Evolutionary conservation across 768 basidiomycete genomes (phyloP).

Genomic region (Cystofilobasidium ferigula): DNA sequence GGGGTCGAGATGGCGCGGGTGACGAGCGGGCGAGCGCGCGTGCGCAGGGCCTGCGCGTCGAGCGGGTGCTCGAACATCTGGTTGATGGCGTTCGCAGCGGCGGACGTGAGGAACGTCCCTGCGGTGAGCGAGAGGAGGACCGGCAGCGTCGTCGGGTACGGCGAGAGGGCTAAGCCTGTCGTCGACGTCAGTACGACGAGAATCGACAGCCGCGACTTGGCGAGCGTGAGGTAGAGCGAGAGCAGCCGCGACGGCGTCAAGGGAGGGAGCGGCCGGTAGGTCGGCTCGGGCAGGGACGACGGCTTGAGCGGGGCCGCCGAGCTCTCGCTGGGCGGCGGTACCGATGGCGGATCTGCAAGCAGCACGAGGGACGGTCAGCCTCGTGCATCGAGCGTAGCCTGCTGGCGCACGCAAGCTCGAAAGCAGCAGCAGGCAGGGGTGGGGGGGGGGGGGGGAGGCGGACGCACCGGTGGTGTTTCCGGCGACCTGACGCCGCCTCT

Average conservation of each 20-base stretch:
- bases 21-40: slow-evolving; percentile 75
- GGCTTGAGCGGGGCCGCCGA: background rate
- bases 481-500: background rate
- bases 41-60: slow-evolving; percentile 92
- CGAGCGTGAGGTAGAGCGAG: slow-evolving; percentile 63
- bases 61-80: slow-evolving; percentile 89
- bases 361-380: background rate
- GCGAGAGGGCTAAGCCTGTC: slow-evolving; percentile 85
- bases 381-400: too few species aligned
- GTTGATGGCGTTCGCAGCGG: slow-evolving; percentile 88
- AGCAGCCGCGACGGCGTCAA: slow-evolving; percentile 44
- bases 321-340: background rate
- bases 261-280: slow-evolving; percentile 31
- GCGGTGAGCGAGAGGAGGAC: slow-evolving; percentile 73
- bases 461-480: background rate
- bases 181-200: slow-evolving; percentile 81
- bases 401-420: too few species aligned
- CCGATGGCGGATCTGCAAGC: background rate
- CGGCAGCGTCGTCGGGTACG: slow-evolving; percentile 69
- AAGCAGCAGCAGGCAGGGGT: background rate
- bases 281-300: slow-evolving; percentile 27
- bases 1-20: slow-evolving; percentile 69
- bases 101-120: slow-evolving; percentile 81
- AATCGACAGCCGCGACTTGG: slow-evolving; percentile 71
- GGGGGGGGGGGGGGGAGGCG: background rate